These are phyloP conservation scores for Clonostachys sp. DNA, from an alignment of 2,329 filamentous ascomycete species.

Conservation along the genomic window DNA sequence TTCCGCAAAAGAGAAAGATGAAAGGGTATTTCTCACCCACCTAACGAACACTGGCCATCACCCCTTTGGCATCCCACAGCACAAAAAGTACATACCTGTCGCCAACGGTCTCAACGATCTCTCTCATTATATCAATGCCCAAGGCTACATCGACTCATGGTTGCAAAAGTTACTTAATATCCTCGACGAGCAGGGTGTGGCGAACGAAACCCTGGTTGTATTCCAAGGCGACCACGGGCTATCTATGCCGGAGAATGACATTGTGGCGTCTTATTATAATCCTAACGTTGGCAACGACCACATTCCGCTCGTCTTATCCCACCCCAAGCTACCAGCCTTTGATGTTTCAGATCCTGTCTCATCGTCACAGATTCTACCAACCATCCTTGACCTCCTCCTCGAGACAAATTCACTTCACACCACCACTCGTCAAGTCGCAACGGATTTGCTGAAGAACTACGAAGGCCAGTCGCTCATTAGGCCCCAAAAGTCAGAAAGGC, in stretches of 20 bases:
- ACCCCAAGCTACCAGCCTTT: conserved; percentile 32
- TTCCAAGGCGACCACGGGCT: conserved; percentile 36
- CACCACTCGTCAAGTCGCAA: conserved; percentile 20
- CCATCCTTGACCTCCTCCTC: conserved; percentile 37
- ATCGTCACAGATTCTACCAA: conserved; percentile 35
- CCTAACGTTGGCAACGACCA: conserved; percentile 35
- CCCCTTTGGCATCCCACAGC: conserved; percentile 28
- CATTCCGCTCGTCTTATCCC: conserved; percentile 35
- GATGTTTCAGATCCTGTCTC: conserved; percentile 31
- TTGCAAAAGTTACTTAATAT: conserved; percentile 27
- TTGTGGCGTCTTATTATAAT: conserved; percentile 33
- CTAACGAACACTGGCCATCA: conserved; percentile 33
- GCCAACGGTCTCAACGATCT: conserved; percentile 9
- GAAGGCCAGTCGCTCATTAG: conserved; percentile 41
- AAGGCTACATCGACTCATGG: conserved; percentile 31
- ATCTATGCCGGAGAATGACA: conserved; percentile 32
- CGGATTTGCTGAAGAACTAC: conserved; percentile 33
- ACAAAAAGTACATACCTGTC: conserved; percentile 13
- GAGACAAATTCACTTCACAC: conserved; percentile 28
- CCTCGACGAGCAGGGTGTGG: conserved; percentile 33
- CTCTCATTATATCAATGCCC: conserved; percentile 29
- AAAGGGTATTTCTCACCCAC: conserved; percentile 26
- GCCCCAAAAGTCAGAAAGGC: conserved; percentile 21
- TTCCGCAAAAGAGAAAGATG: conserved; percentile 15
- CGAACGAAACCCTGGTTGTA: conserved; percentile 37